These are phyloP conservation scores for Basipetospora chlamydospora DNA, from an alignment of 2,329 filamentous ascomycete species.

Conservation along the genomic window DNA sequence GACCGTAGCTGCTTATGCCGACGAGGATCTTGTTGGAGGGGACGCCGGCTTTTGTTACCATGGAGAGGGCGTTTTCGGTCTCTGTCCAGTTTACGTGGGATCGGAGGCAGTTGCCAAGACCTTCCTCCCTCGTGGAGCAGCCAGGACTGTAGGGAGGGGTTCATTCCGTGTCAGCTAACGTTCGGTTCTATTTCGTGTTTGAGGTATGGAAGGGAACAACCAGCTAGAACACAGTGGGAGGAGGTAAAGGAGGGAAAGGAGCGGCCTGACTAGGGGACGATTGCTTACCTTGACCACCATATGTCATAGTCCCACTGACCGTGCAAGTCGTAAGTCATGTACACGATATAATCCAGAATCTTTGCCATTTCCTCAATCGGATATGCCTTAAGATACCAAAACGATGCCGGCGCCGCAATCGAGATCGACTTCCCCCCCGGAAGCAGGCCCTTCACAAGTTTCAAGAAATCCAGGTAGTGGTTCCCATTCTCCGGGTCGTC, in stretches of 20 bases:
- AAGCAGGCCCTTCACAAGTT: slow-evolving; percentile 7
- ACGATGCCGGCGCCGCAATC: slow-evolving; percentile 22
- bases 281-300: neutral
- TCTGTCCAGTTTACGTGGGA: slow-evolving; percentile 22
- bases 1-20: slow-evolving; percentile 17
- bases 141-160: too few relatives aligned
- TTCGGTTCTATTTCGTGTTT: too few relatives aligned
- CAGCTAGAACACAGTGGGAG: neutral
- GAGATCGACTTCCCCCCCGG: slow-evolving; percentile 15
- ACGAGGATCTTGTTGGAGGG: slow-evolving; percentile 16
- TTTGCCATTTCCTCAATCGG: slow-evolving; percentile 18
- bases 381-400: slow-evolving; percentile 23
- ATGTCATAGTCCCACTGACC: slow-evolving; percentile 15
- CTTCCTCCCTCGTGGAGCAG: too few relatives aligned
- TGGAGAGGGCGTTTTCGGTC: slow-evolving; percentile 16
- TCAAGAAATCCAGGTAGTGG: slow-evolving; percentile 19
- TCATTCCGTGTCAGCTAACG: too few relatives aligned
- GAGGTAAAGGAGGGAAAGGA: neutral
- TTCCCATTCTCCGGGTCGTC: slow-evolving; percentile 13
- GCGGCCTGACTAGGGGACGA: neutral
- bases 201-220: too few relatives aligned
- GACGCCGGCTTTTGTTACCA: slow-evolving; percentile 20
- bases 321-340: slow-evolving; percentile 22
- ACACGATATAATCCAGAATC: slow-evolving; percentile 19
- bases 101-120: slow-evolving; percentile 19